Percentiles rank a stretch among this genome's conserved stretches.
Conservation (phyloP, 23 red algal species). For the Chondrus crispus region DNA sequence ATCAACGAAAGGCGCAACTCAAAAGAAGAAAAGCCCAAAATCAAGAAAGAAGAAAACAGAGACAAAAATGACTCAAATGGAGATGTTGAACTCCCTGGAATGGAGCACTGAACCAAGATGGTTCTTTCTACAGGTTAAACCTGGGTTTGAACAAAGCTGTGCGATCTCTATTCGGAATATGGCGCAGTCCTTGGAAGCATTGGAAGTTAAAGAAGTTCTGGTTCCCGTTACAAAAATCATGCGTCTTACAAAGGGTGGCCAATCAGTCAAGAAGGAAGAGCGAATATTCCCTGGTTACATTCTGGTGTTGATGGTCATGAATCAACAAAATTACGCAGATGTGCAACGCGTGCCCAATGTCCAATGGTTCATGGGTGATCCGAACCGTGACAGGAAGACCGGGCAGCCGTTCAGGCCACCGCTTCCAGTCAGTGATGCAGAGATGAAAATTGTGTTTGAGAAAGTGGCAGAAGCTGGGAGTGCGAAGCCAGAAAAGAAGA, state of each 20-base stretch:
- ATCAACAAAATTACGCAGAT: conserved; percentile 48
- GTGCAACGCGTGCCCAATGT: conserved; percentile 63
- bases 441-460: conserved; percentile 56
- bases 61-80: background rate
- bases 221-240: conserved; percentile 70
- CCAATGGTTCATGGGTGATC: conserved; percentile 76
- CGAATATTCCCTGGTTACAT: conserved; percentile 79
- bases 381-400: conserved; percentile 68
- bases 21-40: background rate
- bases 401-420: conserved; percentile 58
- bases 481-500: conserved; percentile 36
- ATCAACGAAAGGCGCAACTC: background rate
- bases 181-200: conserved; percentile 47
- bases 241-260: conserved; percentile 63
- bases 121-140: conserved; percentile 82
- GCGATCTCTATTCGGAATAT: conserved; percentile 63
- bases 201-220: conserved; percentile 57
- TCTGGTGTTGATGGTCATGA: conserved; percentile 69
- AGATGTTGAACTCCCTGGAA: background rate
- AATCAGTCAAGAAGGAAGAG: conserved; percentile 68
- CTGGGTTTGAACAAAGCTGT: conserved; percentile 64
- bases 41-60: conserved; percentile 2
- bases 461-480: conserved; percentile 47
- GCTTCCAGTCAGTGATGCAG: conserved; percentile 51
- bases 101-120: conserved; percentile 53